Percentiles rank a stretch among this genome's conserved stretches.
These are phyloP conservation scores for Aurifilum marmelostoma DNA, from an alignment of 2,329 filamentous ascomycete genomes.

Conservation along the genomic window DNA sequence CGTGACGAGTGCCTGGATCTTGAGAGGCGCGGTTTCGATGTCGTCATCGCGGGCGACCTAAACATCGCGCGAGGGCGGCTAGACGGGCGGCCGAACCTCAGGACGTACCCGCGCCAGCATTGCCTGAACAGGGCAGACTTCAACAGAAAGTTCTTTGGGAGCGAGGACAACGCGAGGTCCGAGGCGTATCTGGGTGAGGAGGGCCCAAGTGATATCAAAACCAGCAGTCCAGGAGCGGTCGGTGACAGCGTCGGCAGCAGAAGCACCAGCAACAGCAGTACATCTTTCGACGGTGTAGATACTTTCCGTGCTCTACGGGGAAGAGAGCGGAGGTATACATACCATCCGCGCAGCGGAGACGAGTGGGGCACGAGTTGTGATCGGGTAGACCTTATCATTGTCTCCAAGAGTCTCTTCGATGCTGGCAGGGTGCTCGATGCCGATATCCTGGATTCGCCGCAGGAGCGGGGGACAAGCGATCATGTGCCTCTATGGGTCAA, in stretches of 20 bases:
- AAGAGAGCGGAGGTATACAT: slow-evolving; percentile 50
- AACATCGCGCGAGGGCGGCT: slow-evolving; percentile 48
- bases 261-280: slow-evolving; percentile 32
- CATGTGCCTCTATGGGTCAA: slow-evolving; percentile 55
- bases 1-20: slow-evolving; percentile 47
- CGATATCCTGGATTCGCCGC: slow-evolving; percentile 41
- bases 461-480: slow-evolving; percentile 55
- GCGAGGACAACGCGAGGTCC: slow-evolving; percentile 29
- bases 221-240: too few relatives aligned
- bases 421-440: slow-evolving; percentile 33
- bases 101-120: slow-evolving; percentile 50
- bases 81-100: slow-evolving; percentile 49
- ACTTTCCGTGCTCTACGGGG: slow-evolving; percentile 51
- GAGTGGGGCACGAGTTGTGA: slow-evolving; percentile 56
- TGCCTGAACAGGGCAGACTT: slow-evolving; percentile 56
- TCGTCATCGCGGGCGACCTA: slow-evolving; percentile 56
- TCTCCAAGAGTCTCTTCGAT: slow-evolving; percentile 42
- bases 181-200: slow-evolving; percentile 24
- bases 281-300: slow-evolving; percentile 44
- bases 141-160: slow-evolving; percentile 49
- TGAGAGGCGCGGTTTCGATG: slow-evolving; percentile 44
- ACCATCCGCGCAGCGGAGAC: slow-evolving; percentile 44
- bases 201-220: too few relatives aligned
- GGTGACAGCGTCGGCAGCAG: neutral
- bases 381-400: slow-evolving; percentile 55